Conservation (phyloP, 441 rosid genomes). For the Codiaeum variegatum region DNA sequence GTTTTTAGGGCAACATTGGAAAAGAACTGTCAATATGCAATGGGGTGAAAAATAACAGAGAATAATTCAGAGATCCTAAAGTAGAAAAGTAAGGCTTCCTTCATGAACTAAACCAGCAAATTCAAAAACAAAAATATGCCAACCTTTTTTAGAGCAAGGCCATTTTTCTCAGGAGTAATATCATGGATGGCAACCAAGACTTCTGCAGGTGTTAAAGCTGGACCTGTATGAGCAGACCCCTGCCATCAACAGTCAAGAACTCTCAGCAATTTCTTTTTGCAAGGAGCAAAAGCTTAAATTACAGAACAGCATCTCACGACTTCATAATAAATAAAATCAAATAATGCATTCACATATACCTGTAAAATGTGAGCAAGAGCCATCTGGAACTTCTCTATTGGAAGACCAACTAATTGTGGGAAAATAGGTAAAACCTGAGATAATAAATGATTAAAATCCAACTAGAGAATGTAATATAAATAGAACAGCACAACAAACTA, state of each 20-base stretch:
- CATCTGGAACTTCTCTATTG: slow-evolving; percentile 89
- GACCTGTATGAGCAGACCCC: slow-evolving; percentile 99
- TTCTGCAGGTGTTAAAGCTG: slow-evolving; percentile 98
- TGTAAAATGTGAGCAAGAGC: slow-evolving; percentile 97
- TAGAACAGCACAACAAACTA: not conserved
- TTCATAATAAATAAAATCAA: not conserved
- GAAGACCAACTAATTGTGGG: slow-evolving; percentile 89
- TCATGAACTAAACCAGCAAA: slow-evolving; percentile 18
- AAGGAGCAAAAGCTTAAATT: slow-evolving; percentile 1
- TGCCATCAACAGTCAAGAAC: slow-evolving; percentile 35
- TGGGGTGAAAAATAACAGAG: not conserved
- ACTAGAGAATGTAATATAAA: not conserved
- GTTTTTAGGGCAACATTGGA: not conserved
- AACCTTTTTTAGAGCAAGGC: slow-evolving; percentile 85
- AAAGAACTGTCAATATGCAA: not conserved
- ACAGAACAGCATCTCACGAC: not conserved
- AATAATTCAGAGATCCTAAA: slow-evolving; percentile 7
- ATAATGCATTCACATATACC: slow-evolving; percentile 45
- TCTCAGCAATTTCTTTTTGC: not conserved
- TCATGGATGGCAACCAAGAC: slow-evolving; percentile 96
- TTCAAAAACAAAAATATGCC: slow-evolving; percentile 24
- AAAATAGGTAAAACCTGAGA: slow-evolving; percentile 93
- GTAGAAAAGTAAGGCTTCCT: slow-evolving; percentile 15
- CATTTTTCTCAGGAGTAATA: slow-evolving; percentile 83
- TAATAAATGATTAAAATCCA: slow-evolving; percentile 17